Percentiles rank a stretch among this genome's conserved stretches.
These are phyloP conservation scores for Botrytis byssoidea DNA, from an alignment of 2,329 filamentous ascomycete species.

Conservation along the genomic window DNA sequence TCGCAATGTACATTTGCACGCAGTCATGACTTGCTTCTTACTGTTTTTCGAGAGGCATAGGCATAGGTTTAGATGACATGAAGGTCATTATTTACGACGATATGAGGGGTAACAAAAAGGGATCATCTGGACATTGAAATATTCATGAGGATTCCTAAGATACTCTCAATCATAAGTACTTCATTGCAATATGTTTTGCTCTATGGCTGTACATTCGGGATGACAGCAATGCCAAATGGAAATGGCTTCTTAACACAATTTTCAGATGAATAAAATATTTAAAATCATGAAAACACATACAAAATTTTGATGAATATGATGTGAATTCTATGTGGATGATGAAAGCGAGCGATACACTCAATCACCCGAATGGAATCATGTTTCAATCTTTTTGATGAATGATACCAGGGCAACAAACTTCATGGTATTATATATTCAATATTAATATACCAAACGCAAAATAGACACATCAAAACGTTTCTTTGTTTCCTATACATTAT, in stretches of 20 bases:
- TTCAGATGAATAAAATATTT: slow-evolving; percentile 9
- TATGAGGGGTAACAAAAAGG: slow-evolving; percentile 5
- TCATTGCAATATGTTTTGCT: slow-evolving; percentile 17
- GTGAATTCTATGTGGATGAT: neutral
- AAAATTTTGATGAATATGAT: slow-evolving; percentile 2
- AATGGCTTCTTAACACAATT: slow-evolving; percentile 9
- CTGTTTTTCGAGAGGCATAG: slow-evolving; percentile 14
- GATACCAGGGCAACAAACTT: no score
- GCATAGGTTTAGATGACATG: slow-evolving; percentile 15
- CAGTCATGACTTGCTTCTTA: slow-evolving; percentile 28
- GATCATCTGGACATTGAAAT: slow-evolving; percentile 6
- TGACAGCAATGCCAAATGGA: slow-evolving; percentile 16
- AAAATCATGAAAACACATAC: neutral
- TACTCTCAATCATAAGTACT: slow-evolving; percentile 14
- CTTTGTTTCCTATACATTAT: neutral
- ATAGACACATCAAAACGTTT: neutral
- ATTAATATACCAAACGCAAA: neutral
- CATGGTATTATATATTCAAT: no score
- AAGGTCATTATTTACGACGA: slow-evolving; percentile 5
- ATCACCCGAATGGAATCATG: neutral
- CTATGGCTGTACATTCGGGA: slow-evolving; percentile 14
- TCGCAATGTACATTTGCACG: slow-evolving; percentile 36
- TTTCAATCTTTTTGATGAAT: no score
- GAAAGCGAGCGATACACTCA: neutral
- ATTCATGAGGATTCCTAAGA: slow-evolving; percentile 2